These are phyloP conservation scores for Asterophora lycoperdoides DNA, from an alignment of 768 basidiomycete genomes.

Conservation along the genomic window DNA sequence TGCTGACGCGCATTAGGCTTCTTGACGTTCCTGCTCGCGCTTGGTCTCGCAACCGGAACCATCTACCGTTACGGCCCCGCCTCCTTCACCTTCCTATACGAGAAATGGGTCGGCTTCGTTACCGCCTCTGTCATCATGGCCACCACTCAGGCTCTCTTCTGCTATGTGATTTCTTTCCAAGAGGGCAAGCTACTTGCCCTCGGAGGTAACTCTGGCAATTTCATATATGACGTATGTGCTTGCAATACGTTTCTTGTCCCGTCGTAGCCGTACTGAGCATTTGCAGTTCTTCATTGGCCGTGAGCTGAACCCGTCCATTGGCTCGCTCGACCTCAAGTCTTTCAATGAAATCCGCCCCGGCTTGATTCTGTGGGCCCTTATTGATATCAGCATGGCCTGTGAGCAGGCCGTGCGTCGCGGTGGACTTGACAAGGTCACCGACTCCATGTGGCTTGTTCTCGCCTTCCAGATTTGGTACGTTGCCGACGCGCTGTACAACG, in stretches of 20 bases:
- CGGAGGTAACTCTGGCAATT: slow-evolving; percentile 88
- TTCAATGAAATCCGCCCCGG: slow-evolving; percentile 88
- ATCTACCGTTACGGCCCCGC: slow-evolving; percentile 72
- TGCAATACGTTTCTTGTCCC: slow-evolving; percentile 10
- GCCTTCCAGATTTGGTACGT: slow-evolving; percentile 88
- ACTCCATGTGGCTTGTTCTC: slow-evolving; percentile 88
- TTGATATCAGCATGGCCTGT: slow-evolving; percentile 89
- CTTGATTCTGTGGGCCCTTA: slow-evolving; percentile 85
- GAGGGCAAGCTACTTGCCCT: slow-evolving; percentile 72
- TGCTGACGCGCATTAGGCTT: slow-evolving; percentile 59
- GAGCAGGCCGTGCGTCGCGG: slow-evolving; percentile 83
- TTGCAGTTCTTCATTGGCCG: slow-evolving; percentile 91
- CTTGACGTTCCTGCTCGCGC: slow-evolving; percentile 76
- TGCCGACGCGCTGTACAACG: slow-evolving; percentile 82
- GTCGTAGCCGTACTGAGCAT: slow-evolving; percentile 2
- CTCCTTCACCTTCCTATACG: slow-evolving; percentile 85
- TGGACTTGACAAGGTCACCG: slow-evolving; percentile 62
- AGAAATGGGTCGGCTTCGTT: slow-evolving; percentile 86
- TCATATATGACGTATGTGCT: slow-evolving; percentile 79
- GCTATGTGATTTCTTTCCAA: slow-evolving; percentile 70
- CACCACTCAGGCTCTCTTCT: slow-evolving; percentile 63
- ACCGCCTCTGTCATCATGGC: slow-evolving; percentile 83
- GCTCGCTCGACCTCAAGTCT: slow-evolving; percentile 61
- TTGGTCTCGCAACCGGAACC: slow-evolving; percentile 67
- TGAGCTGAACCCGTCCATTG: slow-evolving; percentile 85